Percentiles rank a stretch among this genome's conserved stretches.
phyloP scores from a whole-genome alignment of 208 protist genomes.

The Acanthamoeba sp. region DNA sequence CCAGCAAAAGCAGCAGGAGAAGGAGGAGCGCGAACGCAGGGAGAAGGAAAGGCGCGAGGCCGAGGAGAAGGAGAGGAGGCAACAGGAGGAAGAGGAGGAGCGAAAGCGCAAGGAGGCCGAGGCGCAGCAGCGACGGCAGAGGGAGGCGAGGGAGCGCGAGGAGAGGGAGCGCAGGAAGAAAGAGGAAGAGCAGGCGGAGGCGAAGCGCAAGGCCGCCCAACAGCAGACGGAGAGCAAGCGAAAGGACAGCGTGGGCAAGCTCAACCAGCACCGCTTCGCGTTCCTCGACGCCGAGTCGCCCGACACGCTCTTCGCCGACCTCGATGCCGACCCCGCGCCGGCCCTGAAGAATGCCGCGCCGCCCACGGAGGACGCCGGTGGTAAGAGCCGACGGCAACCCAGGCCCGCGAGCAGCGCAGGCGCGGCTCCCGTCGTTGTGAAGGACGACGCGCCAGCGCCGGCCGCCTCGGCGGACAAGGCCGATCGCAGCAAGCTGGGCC shows the following conservation, averaged over 20 bases:
- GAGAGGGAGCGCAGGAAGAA: neutral
- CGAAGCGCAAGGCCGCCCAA: neutral
- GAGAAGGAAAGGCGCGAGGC: conserved; percentile 30
- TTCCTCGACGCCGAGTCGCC: conserved; percentile 1
- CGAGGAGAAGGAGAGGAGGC: conserved; percentile 10
- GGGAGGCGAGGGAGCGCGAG: conserved; percentile 8
- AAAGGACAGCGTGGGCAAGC: conserved; percentile 34
- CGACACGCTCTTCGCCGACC: neutral
- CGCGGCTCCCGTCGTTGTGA: neutral
- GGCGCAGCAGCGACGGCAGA: neutral
- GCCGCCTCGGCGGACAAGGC: neutral
- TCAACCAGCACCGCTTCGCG: conserved; percentile 38
- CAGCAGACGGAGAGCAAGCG: neutral
- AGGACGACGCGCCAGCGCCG: neutral
- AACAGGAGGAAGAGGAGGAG: neutral
- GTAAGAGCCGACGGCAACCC: conserved; percentile 7
- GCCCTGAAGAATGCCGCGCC: neutral
- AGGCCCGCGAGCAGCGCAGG: neutral
- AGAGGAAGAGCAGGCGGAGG: neutral
- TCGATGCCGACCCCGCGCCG: neutral
- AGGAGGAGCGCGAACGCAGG: conserved; percentile 28
- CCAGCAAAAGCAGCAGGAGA: neutral
- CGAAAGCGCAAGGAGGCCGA: neutral
- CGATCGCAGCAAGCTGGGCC: conserved; percentile 4
- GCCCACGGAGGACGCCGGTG: neutral